phyloP scores from a whole-genome alignment of 225 moss, liverwort and hornwort genomes.

The Polytrichum formosum region DNA sequence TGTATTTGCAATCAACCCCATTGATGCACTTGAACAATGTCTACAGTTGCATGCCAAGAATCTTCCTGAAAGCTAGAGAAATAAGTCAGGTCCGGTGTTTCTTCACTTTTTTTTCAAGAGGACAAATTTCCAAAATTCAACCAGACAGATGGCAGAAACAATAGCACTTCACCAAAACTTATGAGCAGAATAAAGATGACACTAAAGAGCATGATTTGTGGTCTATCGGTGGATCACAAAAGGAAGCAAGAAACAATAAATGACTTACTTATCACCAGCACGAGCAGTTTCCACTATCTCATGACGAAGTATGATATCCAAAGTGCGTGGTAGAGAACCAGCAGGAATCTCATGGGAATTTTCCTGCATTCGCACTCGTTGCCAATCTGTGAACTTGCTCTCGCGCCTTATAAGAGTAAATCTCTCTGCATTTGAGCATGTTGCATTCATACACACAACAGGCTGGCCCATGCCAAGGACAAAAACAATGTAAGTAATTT shows the following conservation, averaged over 20 bases:
- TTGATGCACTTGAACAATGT: no score
- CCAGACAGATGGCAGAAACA: no score
- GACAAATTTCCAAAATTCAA: no score
- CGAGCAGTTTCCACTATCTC: conserved; percentile 97
- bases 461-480: conserved; percentile 63
- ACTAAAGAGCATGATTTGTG: no score
- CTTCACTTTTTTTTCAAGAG: no score
- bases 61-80: not conserved
- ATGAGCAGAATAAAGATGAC: no score
- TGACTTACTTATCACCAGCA: conserved; percentile 93
- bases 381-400: conserved; percentile 96
- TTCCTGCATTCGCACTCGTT: conserved; percentile 96
- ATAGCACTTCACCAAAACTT: no score
- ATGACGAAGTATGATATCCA: conserved; percentile 92
- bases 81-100: no score
- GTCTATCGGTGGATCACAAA: not conserved
- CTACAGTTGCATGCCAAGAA: not conserved
- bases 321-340: conserved; percentile 90
- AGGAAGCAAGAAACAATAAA: not conserved
- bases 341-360: conserved; percentile 96
- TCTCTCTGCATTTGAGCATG: conserved; percentile 72
- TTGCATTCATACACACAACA: conserved; percentile 76
- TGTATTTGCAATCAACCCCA: no score
- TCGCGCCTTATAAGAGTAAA: conserved; percentile 64
- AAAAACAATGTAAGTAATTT: not conserved